Evolutionary conservation across 2,329 filamentous ascomycete genomes (phyloP).

Genomic region (Fusarium musae): DNA sequence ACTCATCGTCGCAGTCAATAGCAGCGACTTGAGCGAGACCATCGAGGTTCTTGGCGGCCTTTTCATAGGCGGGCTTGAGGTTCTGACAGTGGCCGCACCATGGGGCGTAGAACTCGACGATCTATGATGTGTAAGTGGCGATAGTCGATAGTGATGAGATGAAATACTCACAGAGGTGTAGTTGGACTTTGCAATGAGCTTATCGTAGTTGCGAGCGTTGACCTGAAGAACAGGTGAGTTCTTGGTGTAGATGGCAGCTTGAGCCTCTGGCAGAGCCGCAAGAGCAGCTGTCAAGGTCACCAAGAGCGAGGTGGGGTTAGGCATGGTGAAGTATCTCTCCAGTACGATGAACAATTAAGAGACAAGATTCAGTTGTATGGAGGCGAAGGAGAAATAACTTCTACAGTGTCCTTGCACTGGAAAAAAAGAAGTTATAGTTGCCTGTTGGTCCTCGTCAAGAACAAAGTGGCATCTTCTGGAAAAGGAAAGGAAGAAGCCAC

Average conservation of each 20-base stretch:
- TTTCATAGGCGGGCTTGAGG: constrained; percentile 95
- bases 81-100: constrained; percentile 99
- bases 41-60: constrained; percentile 87
- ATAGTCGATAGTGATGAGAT: neutral
- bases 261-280: constrained; percentile 71
- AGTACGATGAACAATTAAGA: neutral
- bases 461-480: constrained; percentile 45
- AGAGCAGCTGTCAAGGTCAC: constrained; percentile 65
- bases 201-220: constrained; percentile 81
- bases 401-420: neutral
- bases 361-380: neutral
- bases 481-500: constrained; percentile 47
- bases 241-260: constrained; percentile 84
- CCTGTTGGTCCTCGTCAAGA: constrained; percentile 17
- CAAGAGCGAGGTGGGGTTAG: constrained; percentile 62
- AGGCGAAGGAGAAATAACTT: neutral
- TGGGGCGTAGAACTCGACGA: constrained; percentile 90
- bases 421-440: constrained; percentile 15
- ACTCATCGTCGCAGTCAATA: constrained; percentile 92
- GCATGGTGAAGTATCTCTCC: constrained; percentile 56
- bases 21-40: constrained; percentile 95
- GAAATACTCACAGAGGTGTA: constrained; percentile 79
- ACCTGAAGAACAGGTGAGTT: constrained; percentile 88
- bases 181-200: constrained; percentile 87
- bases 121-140: constrained; percentile 51